Base-by-base conservation (phyloP, 75 land plant species). In the Cupressus sempervirens region DNA sequence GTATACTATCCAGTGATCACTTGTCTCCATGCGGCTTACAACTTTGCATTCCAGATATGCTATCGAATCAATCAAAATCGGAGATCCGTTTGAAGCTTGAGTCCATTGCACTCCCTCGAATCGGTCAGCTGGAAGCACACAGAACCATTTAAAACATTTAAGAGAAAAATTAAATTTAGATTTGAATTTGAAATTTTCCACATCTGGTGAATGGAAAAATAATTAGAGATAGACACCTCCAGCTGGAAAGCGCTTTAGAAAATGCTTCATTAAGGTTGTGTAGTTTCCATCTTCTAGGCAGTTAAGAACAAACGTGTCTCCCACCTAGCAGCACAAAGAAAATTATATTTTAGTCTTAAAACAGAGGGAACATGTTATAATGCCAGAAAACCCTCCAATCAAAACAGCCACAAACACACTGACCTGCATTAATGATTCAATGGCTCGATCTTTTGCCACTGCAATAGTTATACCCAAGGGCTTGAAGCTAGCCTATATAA, bases 341-440 rank as follows among this genome's bases (percentile, higher is more conserved):
- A 16, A 67, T 12, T 7, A n/a, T 30, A 54, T 87, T 72, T 23
- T 15, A 32, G 48, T 52, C 73, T 85, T 26, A 30, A 38, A 62
- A 85, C 38, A 41, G 18, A 16, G 40, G 29, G 82, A 35, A 16
- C 40, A 65, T 35, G 38, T 67, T 38, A 72, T 30, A 30, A 30
- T 11, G 36, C 3, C 3, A 72, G 74, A 72, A 32, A 72, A 72
- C 13, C 74, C n/a, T 72, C 35, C 35, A 12, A 72, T 72, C 74
- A 72, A 62, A 62, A 62, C 26, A 30, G 6, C 30, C 56, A 54
- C 20, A 32, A 26, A 76, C 56, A 18, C 40, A 38, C 73, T 52
- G 40, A 90, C 92, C 89, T 91, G 92, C 92, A 91, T 91, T 34
- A 91, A 80, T 20, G 92, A 91, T 85, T 91, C 92, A 75, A 91